A percentile compares a stretch with the other conserved stretches of the same genome.
Conservation (phyloP, 148 eudicot genomes). For the Agrostemma githago region DNA sequence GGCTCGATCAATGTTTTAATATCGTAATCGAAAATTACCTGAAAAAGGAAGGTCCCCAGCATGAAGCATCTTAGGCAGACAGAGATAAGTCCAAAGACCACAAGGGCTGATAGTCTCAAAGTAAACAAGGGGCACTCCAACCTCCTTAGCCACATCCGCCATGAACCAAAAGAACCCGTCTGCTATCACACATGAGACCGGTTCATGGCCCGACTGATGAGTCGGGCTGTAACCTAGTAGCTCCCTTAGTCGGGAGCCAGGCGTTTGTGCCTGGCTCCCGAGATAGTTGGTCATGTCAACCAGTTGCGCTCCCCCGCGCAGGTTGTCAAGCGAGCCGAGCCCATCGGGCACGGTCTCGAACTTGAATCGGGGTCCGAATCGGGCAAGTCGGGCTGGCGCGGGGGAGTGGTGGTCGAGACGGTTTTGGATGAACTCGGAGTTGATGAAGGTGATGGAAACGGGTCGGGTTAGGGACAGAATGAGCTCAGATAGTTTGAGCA, state of each 20-base stretch:
- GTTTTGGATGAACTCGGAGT: conserved; percentile 23
- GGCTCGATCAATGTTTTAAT: no score
- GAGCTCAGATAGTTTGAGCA: conserved; percentile 37
- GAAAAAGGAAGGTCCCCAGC: conserved; percentile 33
- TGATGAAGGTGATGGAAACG: conserved; percentile 32
- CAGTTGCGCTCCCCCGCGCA: conserved; percentile 11
- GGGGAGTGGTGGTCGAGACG: conserved; percentile 22
- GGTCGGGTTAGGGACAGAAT: conserved; percentile 23
- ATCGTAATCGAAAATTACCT: conserved; percentile 13
- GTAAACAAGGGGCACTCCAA: conserved; percentile 27
- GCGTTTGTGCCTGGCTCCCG: conserved; percentile 15
- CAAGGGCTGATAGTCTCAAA: conserved; percentile 36
- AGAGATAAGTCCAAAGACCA: conserved; percentile 35
- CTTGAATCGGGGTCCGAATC: conserved; percentile 9
- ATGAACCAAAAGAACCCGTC: conserved; percentile 34
- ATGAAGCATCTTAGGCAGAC: conserved; percentile 32
- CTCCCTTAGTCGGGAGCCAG: conserved; percentile 12
- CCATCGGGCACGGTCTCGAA: conserved; percentile 33
- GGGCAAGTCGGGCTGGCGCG: conserved; percentile 15
- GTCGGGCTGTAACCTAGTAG: conserved; percentile 15
- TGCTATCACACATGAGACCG: conserved; percentile 37
- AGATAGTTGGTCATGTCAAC: conserved; percentile 16
- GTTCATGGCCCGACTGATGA: neutral
- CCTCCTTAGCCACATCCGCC: conserved; percentile 30
- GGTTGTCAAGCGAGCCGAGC: conserved; percentile 30